Conservation (phyloP, 2,329 filamentous ascomycete species). For the Dactylellina sp. region DNA sequence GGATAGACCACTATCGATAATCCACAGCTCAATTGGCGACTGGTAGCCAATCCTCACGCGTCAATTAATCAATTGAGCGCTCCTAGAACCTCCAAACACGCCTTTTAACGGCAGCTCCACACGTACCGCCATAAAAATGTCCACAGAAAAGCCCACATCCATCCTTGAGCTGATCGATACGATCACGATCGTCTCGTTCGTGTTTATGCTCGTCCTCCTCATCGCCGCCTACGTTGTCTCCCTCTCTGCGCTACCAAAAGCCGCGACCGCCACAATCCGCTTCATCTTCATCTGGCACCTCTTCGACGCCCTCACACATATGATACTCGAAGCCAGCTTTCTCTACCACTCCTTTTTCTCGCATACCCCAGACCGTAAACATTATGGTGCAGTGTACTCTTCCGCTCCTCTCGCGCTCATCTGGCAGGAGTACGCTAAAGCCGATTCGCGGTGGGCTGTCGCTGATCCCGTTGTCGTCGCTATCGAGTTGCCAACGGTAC, state of each 20-base stretch:
- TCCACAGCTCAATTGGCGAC: slow-evolving; percentile 16
- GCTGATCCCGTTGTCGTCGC: slow-evolving; percentile 74
- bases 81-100: neutral
- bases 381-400: slow-evolving; percentile 56
- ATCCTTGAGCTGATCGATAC: slow-evolving; percentile 57
- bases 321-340: slow-evolving; percentile 81
- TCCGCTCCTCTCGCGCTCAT: slow-evolving; percentile 69
- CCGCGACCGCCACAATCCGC: slow-evolving; percentile 72
- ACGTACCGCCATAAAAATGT: slow-evolving; percentile 25
- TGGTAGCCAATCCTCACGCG: slow-evolving; percentile 20
- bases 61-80: slow-evolving; percentile 25
- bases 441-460: slow-evolving; percentile 74
- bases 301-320: slow-evolving; percentile 91
- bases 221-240: slow-evolving; percentile 59
- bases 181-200: slow-evolving; percentile 59
- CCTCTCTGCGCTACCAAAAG: slow-evolving; percentile 66
- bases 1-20: too few species aligned
- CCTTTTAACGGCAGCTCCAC: neutral
- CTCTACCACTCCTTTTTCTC: slow-evolving; percentile 56
- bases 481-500: slow-evolving; percentile 74
- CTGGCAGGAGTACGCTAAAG: slow-evolving; percentile 77
- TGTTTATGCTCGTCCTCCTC: slow-evolving; percentile 58
- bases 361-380: slow-evolving; percentile 22
- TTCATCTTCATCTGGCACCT: slow-evolving; percentile 94
- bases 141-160: slow-evolving; percentile 32